Conservation (phyloP, 2,329 filamentous ascomycete species). For the Orbilia javanica region DNA sequence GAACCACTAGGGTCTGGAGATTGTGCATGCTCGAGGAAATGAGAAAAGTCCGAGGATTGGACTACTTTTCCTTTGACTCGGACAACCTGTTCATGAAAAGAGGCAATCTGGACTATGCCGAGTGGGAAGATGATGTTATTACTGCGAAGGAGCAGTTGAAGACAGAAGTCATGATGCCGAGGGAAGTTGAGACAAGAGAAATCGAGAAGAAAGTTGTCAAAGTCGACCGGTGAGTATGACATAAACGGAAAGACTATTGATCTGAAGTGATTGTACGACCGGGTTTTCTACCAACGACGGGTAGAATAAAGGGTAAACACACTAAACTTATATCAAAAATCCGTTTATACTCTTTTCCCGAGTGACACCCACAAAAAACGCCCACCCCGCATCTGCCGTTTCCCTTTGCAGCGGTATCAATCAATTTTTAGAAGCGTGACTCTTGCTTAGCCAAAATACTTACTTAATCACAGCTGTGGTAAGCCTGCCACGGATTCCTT, state of each 20-base stretch:
- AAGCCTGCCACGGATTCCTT: neutral
- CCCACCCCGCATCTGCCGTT: neutral
- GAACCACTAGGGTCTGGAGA: constrained; percentile 53
- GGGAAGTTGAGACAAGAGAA: constrained; percentile 21
- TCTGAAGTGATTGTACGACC: neutral
- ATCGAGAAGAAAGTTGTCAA: constrained; percentile 24
- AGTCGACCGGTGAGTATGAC: neutral
- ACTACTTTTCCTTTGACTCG: constrained; percentile 52
- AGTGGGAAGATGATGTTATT: constrained; percentile 55
- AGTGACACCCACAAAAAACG: neutral
- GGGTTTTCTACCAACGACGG: neutral
- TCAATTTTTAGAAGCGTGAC: neutral
- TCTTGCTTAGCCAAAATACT: neutral
- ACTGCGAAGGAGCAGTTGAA: constrained; percentile 49
- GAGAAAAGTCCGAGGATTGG: constrained; percentile 46
- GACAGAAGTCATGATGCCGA: constrained; percentile 44
- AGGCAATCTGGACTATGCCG: constrained; percentile 52
- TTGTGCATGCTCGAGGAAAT: constrained; percentile 57
- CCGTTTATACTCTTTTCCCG: neutral
- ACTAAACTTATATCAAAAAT: neutral
- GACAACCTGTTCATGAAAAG: constrained; percentile 57
- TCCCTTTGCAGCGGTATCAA: neutral
- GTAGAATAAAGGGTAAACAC: neutral
- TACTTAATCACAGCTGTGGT: neutral
- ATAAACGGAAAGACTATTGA: neutral